Evolutionary conservation across 805 yeast species (phyloP).

Genomic region (Sugiyamaella boreocaroliniensis): DNA sequence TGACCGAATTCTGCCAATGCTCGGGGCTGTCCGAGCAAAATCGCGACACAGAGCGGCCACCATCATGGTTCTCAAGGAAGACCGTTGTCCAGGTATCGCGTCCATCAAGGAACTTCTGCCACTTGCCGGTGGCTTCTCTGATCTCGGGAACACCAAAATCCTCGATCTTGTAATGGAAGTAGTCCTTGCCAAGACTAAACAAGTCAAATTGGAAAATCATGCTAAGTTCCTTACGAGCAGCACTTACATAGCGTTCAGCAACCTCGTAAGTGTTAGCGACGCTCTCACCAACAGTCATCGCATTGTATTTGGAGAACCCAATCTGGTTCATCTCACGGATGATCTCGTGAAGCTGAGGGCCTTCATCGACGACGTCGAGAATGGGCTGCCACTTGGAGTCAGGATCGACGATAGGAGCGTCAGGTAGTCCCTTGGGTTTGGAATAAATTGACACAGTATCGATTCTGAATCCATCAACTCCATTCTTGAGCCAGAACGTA

Average conservation of each 20-base stretch:
- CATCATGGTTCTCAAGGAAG: constrained; percentile 54
- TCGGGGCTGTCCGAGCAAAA: constrained; percentile 39
- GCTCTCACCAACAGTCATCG: constrained; percentile 49
- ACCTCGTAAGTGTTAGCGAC: neutral
- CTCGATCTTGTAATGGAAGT: neutral
- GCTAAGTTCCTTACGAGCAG: neutral
- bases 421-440: constrained; percentile 40
- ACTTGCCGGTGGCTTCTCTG: constrained; percentile 3
- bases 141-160: neutral
- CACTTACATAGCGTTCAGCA: constrained; percentile 36
- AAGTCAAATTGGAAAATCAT: neutral
- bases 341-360: constrained; percentile 52
- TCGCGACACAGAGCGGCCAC: constrained; percentile 46
- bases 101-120: constrained; percentile 2
- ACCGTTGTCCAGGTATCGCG: constrained; percentile 45
- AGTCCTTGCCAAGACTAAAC: neutral
- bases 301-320: constrained; percentile 39
- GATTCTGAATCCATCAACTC: constrained; percentile 52
- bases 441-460: constrained; percentile 50
- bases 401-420: constrained; percentile 40
- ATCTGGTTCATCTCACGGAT: constrained; percentile 44
- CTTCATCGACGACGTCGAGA: constrained; percentile 34
- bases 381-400: constrained; percentile 36
- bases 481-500: constrained; percentile 47
- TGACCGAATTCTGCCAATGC: constrained; percentile 37